These are phyloP conservation scores for Phytophthora idaei DNA, from an alignment of 352 stramenopile species.

Conservation along the genomic window DNA sequence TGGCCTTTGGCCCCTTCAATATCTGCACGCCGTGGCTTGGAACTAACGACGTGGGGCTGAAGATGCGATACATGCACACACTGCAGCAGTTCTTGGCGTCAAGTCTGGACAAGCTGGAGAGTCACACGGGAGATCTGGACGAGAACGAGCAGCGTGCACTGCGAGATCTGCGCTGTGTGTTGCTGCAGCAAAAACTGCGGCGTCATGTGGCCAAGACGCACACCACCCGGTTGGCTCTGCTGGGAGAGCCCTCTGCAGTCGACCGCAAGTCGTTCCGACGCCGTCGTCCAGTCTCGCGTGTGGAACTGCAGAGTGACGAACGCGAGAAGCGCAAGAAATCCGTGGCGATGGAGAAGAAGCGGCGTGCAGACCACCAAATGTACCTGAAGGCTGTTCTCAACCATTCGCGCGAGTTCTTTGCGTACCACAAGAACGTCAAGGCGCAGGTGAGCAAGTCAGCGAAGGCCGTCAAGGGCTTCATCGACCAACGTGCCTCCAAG, in stretches of 20 bases:
- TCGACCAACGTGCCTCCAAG: conserved; percentile 80
- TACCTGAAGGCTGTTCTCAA: conserved; percentile 86
- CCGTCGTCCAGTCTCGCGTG: conserved; percentile 58
- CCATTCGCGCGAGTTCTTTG: conserved; percentile 86
- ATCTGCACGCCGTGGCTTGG: conserved; percentile 65
- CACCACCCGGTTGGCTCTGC: conserved; percentile 61
- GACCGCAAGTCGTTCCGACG: conserved; percentile 83
- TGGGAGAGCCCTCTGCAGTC: conserved; percentile 67
- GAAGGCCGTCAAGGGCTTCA: conserved; percentile 73
- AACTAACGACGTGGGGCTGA: conserved; percentile 74
- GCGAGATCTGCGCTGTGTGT: conserved; percentile 65
- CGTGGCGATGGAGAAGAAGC: conserved; percentile 84
- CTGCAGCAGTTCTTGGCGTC: conserved; percentile 74
- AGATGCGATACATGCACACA: conserved; percentile 73
- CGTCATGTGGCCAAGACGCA: conserved; percentile 67
- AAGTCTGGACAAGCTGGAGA: conserved; percentile 68
- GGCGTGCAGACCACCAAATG: conserved; percentile 72
- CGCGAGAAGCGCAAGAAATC: conserved; percentile 84
- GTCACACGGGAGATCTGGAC: conserved; percentile 38
- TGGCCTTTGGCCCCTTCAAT: conserved; percentile 67
- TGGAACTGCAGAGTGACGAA: conserved; percentile 74
- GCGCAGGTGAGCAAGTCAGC: conserved; percentile 69
- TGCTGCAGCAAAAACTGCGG: conserved; percentile 78
- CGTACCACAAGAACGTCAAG: conserved; percentile 89
- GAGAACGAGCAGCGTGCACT: conserved; percentile 56